These are phyloP conservation scores for Naganishia friedmannii DNA, from an alignment of 768 basidiomycete genomes.

Conservation along the genomic window DNA sequence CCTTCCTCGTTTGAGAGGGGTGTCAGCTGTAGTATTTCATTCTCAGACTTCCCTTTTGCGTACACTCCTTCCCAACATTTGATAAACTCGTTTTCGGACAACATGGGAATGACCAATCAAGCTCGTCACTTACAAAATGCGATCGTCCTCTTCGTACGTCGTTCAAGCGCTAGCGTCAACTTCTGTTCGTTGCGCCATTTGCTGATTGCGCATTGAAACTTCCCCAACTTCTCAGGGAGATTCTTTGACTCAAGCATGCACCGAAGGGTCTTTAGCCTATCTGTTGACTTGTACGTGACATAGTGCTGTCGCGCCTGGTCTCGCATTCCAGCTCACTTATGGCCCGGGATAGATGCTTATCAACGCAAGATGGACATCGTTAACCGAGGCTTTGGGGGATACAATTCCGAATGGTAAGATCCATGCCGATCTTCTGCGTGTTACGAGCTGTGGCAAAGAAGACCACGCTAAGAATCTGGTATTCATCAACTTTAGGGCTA, in stretches of 20 bases:
- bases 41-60: no score
- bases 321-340: no score
- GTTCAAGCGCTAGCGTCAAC: no score
- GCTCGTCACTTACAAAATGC: slow-evolving; percentile 33
- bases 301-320: neutral
- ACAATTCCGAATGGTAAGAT: slow-evolving; percentile 70
- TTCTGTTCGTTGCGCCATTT: no score
- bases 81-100: neutral
- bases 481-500: no score
- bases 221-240: slow-evolving; percentile 39
- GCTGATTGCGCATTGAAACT: neutral
- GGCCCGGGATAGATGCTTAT: slow-evolving; percentile 62
- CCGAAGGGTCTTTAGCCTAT: slow-evolving; percentile 62
- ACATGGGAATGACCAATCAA: neutral
- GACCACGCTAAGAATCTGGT: no score
- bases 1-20: no score
- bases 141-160: slow-evolving; percentile 46
- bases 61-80: no score
- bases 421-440: no score
- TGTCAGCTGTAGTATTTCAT: no score
- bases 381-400: slow-evolving; percentile 73
- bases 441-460: no score
- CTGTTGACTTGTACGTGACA: slow-evolving; percentile 61
- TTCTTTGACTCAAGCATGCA: slow-evolving; percentile 43
- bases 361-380: slow-evolving; percentile 76